Conservation (phyloP, 352 stramenopile species). For the Peronospora belbahrii region DNA sequence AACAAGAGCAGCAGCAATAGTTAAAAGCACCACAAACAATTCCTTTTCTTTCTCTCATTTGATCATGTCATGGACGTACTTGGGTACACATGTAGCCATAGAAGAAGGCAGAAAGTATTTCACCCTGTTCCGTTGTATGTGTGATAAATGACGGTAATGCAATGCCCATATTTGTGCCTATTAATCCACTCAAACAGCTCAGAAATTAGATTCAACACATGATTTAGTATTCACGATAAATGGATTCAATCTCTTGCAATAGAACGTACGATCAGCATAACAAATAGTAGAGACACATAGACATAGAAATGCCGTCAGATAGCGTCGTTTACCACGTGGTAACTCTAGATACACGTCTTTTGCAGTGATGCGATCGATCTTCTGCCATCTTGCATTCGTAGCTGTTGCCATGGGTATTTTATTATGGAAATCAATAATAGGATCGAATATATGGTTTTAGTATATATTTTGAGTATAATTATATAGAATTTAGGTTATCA, state of each 20-base stretch:
- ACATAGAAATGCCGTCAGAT: slow-evolving; percentile 66
- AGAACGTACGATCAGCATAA: slow-evolving; percentile 68
- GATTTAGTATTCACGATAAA: too few relatives aligned
- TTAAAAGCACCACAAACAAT: too few relatives aligned
- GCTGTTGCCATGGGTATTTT: slow-evolving; percentile 4
- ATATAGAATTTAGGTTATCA: too few relatives aligned
- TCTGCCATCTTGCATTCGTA: slow-evolving; percentile 9
- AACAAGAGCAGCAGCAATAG: too few relatives aligned
- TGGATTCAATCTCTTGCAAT: neutral
- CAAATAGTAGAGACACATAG: slow-evolving; percentile 75
- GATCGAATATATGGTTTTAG: too few relatives aligned
- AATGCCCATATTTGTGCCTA: slow-evolving; percentile 85
- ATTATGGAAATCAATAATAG: slow-evolving; percentile 9
- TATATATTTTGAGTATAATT: too few relatives aligned
- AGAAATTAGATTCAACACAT: too few relatives aligned
- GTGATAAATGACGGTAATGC: slow-evolving; percentile 67
- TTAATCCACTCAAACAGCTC: too few relatives aligned
- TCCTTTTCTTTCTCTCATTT: neutral
- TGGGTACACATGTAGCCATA: slow-evolving; percentile 86
- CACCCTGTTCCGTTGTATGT: slow-evolving; percentile 68
- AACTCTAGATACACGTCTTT: slow-evolving; percentile 9
- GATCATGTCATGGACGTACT: slow-evolving; percentile 16
- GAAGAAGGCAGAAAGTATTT: slow-evolving; percentile 82
- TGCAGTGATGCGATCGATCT: slow-evolving; percentile 3
- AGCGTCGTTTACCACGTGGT: slow-evolving; percentile 38